These are phyloP conservation scores for Suhomyces chickasaworum DNA, from an alignment of 1,139 yeast genomes.

Conservation along the genomic window DNA sequence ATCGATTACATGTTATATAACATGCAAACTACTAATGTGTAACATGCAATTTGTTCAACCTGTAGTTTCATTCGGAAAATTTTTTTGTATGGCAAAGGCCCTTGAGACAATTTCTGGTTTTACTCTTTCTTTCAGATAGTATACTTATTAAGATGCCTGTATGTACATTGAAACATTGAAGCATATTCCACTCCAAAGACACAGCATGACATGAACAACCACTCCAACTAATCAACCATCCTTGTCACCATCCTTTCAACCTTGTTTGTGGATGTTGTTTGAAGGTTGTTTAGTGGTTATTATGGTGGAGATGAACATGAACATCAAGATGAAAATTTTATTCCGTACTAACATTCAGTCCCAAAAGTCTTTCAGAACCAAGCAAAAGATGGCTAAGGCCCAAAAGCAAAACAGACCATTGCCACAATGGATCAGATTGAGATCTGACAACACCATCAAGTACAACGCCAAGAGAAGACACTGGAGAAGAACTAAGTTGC, in stretches of 20 bases:
- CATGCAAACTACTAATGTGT: neutral
- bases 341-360: conserved; percentile 53
- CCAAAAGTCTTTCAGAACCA: conserved; percentile 96
- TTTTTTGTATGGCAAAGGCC: conserved; percentile 12
- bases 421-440: conserved; percentile 99
- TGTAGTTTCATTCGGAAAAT: conserved; percentile 10
- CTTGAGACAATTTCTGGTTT: conserved; percentile 2
- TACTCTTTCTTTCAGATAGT: conserved; percentile 14
- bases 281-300: neutral
- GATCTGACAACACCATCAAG: conserved; percentile 97
- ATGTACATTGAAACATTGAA: conserved; percentile 21
- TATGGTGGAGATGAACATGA: neutral
- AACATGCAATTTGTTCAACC: conserved; percentile 5
- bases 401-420: conserved; percentile 99
- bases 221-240: neutral
- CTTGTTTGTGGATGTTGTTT: no score
- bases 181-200: no score
- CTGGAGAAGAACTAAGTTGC: conserved; percentile 99
- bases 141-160: conserved; percentile 30
- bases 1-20: conserved; percentile 4
- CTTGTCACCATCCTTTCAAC: no score
- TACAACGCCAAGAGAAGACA: conserved; percentile 99
- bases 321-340: neutral
- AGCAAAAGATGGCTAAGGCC: conserved; percentile 99
- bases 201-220: neutral